Evolutionary conservation across 805 yeast species (phyloP).

Genomic region (Grigorovia jiainica): DNA sequence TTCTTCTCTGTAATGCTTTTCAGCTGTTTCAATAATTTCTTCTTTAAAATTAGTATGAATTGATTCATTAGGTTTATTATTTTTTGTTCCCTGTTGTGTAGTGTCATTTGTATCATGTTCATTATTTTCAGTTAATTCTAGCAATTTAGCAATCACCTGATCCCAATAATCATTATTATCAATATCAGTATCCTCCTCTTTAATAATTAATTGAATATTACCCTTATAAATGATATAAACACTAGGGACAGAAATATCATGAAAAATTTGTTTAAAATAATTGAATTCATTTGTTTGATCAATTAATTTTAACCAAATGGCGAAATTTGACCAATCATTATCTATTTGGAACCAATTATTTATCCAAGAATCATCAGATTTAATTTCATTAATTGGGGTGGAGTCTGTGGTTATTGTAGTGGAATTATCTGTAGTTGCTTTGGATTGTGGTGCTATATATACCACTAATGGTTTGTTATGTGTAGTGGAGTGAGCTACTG

Average conservation of each 20-base stretch:
- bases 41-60: slow-evolving; percentile 11
- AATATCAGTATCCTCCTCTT: slow-evolving; percentile 23
- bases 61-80: background rate
- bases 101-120: too few species aligned
- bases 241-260: slow-evolving; percentile 43
- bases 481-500: slow-evolving; percentile 33
- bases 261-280: slow-evolving; percentile 48
- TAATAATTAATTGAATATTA: slow-evolving; percentile 35
- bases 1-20: slow-evolving; percentile 25
- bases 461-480: slow-evolving; percentile 34
- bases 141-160: background rate
- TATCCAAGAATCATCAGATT: slow-evolving; percentile 23
- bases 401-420: background rate
- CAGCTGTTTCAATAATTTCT: slow-evolving; percentile 20
- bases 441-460: slow-evolving; percentile 12
- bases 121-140: too few species aligned
- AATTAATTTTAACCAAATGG: slow-evolving; percentile 34
- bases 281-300: slow-evolving; percentile 36
- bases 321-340: slow-evolving; percentile 8
- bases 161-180: slow-evolving; percentile 3
- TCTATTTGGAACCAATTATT: slow-evolving; percentile 16
- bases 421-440: slow-evolving; percentile 12
- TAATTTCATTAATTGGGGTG: background rate
- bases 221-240: slow-evolving; percentile 45
- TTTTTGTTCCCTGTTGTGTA: background rate